phyloP scores from a whole-genome alignment of 2,329 filamentous ascomycete species.

The Claviceps humidiphila region DNA sequence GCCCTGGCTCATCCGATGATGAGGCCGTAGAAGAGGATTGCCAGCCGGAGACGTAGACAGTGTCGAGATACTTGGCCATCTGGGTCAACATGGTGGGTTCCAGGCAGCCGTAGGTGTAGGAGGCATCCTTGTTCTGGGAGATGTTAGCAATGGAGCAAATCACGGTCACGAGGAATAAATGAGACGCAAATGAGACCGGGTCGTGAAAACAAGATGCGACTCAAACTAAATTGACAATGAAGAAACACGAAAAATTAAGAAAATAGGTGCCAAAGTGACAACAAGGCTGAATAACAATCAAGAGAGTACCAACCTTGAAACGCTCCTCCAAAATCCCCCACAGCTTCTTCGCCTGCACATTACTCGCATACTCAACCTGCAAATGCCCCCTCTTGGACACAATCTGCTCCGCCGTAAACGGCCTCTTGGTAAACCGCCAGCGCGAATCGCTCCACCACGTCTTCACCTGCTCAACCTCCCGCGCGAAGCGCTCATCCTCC shows the following conservation, averaged over 20 bases:
- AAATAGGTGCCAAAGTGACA: not conserved
- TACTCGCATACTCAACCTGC: slow-evolving; percentile 84
- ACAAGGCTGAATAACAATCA: too few species aligned
- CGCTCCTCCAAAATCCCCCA: slow-evolving; percentile 80
- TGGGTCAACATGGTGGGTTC: slow-evolving; percentile 98
- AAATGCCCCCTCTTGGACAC: slow-evolving; percentile 88
- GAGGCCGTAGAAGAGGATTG: slow-evolving; percentile 96
- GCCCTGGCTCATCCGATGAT: slow-evolving; percentile 86
- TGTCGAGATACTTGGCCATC: slow-evolving; percentile 98
- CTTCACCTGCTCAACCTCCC: slow-evolving; percentile 80
- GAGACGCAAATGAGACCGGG: too few species aligned
- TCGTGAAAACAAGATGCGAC: too few species aligned
- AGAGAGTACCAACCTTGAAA: slow-evolving; percentile 51
- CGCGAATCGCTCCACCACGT: slow-evolving; percentile 86
- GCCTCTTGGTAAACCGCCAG: slow-evolving; percentile 85
- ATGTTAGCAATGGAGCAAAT: too few species aligned
- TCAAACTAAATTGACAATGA: not conserved
- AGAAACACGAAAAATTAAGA: not conserved
- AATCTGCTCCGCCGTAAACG: slow-evolving; percentile 94
- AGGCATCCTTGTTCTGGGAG: slow-evolving; percentile 62
- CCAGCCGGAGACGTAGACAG: slow-evolving; percentile 97
- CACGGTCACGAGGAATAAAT: too few species aligned
- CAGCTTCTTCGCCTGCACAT: slow-evolving; percentile 81
- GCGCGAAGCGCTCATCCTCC: slow-evolving; percentile 56
- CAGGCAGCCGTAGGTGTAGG: slow-evolving; percentile 92